Evolutionary conservation across 2,329 filamentous ascomycete species (phyloP).

Genomic region (Colletotrichum spaethianum): DNA sequence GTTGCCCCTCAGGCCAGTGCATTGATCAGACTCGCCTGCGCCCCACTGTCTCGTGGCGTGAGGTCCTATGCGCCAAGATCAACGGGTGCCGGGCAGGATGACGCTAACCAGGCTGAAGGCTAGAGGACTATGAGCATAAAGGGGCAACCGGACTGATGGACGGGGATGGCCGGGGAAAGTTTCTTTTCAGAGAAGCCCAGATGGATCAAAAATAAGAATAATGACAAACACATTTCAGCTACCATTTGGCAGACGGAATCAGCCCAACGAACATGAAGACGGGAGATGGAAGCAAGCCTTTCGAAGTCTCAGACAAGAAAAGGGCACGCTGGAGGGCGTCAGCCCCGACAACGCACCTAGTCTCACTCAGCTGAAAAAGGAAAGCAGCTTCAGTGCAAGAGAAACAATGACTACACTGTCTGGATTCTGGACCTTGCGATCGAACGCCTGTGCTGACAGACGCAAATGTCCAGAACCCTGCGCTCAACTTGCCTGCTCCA

Average conservation of each 20-base stretch:
- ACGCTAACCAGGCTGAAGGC: slow-evolving; percentile 7
- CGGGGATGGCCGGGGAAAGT: neutral
- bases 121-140: slow-evolving; percentile 7
- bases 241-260: no score
- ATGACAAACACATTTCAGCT: neutral
- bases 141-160: neutral
- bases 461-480: neutral
- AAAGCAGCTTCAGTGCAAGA: slow-evolving; percentile 9
- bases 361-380: neutral
- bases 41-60: slow-evolving; percentile 12
- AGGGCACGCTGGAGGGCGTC: neutral
- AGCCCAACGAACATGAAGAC: neutral
- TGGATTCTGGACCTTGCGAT: slow-evolving; percentile 5
- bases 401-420: neutral
- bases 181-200: neutral
- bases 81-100: neutral
- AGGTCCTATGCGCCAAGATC: slow-evolving; percentile 24
- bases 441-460: slow-evolving; percentile 14
- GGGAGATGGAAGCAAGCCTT: slow-evolving; percentile 3
- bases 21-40: neutral
- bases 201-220: neutral
- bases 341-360: neutral
- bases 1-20: neutral
- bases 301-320: neutral
- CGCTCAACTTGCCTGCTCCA: slow-evolving; percentile 19